Conservation (phyloP, 495 filamentous ascomycete genomes). For the Penicillium crystallinum region DNA sequence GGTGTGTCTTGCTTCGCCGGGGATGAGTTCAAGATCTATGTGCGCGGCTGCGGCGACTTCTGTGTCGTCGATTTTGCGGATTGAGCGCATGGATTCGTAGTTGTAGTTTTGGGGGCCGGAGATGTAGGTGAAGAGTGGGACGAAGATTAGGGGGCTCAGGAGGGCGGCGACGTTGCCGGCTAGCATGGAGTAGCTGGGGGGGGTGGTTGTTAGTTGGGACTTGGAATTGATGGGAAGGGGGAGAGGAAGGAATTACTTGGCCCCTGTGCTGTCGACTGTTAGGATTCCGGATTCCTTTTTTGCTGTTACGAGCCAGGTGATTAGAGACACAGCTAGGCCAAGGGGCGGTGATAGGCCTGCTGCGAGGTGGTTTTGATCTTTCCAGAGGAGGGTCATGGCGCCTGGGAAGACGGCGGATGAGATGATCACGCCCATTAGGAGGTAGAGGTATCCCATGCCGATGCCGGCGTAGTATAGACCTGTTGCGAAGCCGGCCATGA, state of each 20-base stretch:
- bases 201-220: background rate
- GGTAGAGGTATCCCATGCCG: constrained; percentile 72
- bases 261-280: constrained; percentile 69
- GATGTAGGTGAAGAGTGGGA: constrained; percentile 70
- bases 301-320: constrained; percentile 88
- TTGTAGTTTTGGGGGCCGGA: constrained; percentile 82
- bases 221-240: background rate
- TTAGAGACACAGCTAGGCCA: constrained; percentile 69
- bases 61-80: constrained; percentile 78
- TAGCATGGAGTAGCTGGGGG: constrained; percentile 68
- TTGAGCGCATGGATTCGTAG: constrained; percentile 79
- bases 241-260: constrained; percentile 47
- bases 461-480: constrained; percentile 69
- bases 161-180: constrained; percentile 81
- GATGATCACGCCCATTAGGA: constrained; percentile 91
- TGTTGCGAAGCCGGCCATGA: constrained; percentile 82
- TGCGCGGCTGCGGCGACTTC: constrained; percentile 65
- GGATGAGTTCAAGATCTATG: constrained; percentile 66
- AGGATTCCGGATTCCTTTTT: constrained; percentile 70
- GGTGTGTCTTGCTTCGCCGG: constrained; percentile 44
- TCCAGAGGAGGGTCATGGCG: constrained; percentile 76
- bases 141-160: constrained; percentile 71
- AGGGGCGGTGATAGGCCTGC: constrained; percentile 71
- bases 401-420: constrained; percentile 81
- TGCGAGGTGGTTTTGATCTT: constrained; percentile 73